Evolutionary conservation across 345 rosid genomes (phyloP).

Genomic region (Cardamine resedifolia): DNA sequence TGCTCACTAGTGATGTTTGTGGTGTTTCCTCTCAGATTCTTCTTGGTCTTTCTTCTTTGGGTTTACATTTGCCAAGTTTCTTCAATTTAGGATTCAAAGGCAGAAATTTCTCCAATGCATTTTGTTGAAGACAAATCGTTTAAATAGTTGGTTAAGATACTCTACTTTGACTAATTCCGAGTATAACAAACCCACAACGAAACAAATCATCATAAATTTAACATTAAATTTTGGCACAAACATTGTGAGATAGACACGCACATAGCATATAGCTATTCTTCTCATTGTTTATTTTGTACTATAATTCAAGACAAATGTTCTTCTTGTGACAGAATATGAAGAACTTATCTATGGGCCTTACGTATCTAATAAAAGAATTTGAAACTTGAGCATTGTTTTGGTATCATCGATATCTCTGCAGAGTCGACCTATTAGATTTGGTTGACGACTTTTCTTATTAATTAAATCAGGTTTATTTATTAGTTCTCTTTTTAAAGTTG

Average conservation of each 20-base stretch:
- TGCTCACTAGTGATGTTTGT: neutral
- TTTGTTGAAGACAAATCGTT: neutral
- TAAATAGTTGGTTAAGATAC: too few relatives aligned
- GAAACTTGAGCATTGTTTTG: conserved; percentile 26
- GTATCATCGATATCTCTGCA: conserved; percentile 30
- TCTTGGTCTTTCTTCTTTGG: too few relatives aligned
- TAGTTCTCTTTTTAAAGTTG: conserved; percentile 5
- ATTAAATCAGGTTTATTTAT: neutral
- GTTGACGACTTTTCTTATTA: neutral
- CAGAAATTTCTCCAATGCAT: neutral
- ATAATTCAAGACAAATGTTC: too few relatives aligned
- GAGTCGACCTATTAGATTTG: conserved; percentile 6
- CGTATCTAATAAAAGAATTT: too few relatives aligned
- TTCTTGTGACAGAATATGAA: too few relatives aligned
- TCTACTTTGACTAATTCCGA: neutral
- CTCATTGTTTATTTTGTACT: too few relatives aligned
- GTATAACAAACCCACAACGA: neutral
- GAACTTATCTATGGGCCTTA: too few relatives aligned
- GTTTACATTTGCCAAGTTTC: neutral
- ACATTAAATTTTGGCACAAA: neutral
- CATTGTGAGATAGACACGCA: too few relatives aligned
- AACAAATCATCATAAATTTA: neutral
- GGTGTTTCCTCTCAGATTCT: neutral
- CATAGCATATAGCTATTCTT: too few relatives aligned
- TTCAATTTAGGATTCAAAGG: neutral